A percentile compares a stretch with the other conserved stretches of the same genome.
These are phyloP conservation scores for Euptelea pleiosperma DNA, from an alignment of 164 flowering plant genomes.

Conservation along the genomic window DNA sequence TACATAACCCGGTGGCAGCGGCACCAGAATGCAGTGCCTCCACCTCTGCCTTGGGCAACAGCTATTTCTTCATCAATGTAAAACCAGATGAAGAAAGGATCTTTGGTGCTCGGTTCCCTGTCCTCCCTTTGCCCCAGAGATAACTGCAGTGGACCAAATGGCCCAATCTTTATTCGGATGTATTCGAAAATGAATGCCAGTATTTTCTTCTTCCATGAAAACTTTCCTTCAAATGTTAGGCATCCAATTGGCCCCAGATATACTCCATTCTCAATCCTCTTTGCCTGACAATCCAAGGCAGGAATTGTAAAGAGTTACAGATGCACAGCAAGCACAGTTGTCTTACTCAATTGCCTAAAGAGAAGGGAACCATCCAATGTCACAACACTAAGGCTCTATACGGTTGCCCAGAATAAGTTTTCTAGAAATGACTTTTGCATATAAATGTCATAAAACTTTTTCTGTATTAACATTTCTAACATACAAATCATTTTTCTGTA, in stretches of 20 bases:
- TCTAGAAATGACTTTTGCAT: too few relatives aligned
- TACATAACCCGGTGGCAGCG: conserved; percentile 53
- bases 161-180: conserved; percentile 78
- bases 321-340: too few relatives aligned
- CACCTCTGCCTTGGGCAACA: conserved; percentile 88
- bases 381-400: too few relatives aligned
- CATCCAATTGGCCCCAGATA: conserved; percentile 77
- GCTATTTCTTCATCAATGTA: conserved; percentile 90
- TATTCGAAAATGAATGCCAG: conserved; percentile 78
- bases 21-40: conserved; percentile 97
- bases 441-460: too few relatives aligned
- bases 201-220: conserved; percentile 84
- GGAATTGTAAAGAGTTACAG: not conserved
- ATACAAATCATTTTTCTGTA: too few relatives aligned
- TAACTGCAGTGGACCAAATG: conserved; percentile 65
- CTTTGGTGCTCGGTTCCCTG: conserved; percentile 75
- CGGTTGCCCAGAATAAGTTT: too few relatives aligned
- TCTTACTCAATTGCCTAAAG: too few relatives aligned
- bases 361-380: too few relatives aligned
- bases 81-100: conserved; percentile 93
- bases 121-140: conserved; percentile 58
- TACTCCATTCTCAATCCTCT: conserved; percentile 88
- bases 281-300: conserved; percentile 45
- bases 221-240: conserved; percentile 79
- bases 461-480: too few relatives aligned